These are phyloP conservation scores for Besnoitia besnoiti DNA, from an alignment of 169 alveolate species.

Conservation along the genomic window DNA sequence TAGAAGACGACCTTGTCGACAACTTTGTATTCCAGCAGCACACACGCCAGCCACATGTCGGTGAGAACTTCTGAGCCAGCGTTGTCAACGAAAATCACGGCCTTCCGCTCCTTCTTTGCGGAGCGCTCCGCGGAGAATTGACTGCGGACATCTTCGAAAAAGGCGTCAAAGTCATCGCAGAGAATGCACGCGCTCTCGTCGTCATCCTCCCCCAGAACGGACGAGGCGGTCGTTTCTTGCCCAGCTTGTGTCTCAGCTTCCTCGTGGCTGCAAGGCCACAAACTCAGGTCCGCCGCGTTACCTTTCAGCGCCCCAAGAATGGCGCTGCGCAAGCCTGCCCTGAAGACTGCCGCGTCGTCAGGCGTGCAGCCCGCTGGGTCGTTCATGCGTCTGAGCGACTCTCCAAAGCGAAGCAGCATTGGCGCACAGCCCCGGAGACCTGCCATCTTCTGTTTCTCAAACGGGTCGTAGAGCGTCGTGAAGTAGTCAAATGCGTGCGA, in stretches of 20 bases:
- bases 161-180: not conserved
- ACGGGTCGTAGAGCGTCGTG: not conserved
- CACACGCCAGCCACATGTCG: constrained; percentile 38
- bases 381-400: not conserved
- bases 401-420: not conserved
- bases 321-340: constrained; percentile 13
- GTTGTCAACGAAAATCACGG: constrained; percentile 15
- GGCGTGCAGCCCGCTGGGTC: not conserved
- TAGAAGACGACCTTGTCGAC: constrained; percentile 36
- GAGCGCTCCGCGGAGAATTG: not conserved
- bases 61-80: constrained; percentile 10
- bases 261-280: constrained; percentile 16
- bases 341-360: not conserved
- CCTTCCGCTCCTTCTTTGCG: not conserved
- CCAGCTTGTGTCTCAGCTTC: not conserved
- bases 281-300: constrained; percentile 17
- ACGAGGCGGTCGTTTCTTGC: not conserved
- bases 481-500: constrained; percentile 9
- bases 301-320: not conserved
- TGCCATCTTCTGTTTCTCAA: not conserved
- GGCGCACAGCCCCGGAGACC: not conserved
- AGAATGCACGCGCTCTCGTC: not conserved
- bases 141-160: not conserved
- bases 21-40: not conserved
- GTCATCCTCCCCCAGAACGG: not conserved